A percentile compares a stretch with the other conserved stretches of the same genome.
These are phyloP conservation scores for Phytophthora melonis DNA, from an alignment of 352 stramenopile genomes.

Conservation along the genomic window DNA sequence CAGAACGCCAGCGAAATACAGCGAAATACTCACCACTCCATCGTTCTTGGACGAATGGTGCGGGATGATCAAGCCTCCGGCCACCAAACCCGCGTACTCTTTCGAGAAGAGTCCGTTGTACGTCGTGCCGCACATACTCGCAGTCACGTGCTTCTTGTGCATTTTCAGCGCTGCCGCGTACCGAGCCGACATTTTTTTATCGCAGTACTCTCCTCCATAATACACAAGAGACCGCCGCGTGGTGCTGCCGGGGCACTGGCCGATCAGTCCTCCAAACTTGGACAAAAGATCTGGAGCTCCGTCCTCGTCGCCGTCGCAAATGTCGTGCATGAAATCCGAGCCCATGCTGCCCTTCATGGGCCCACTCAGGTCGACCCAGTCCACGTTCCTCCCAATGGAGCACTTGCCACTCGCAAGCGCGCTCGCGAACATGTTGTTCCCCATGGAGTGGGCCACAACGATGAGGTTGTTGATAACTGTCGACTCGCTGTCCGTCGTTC, in stretches of 20 bases:
- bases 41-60: constrained; percentile 57
- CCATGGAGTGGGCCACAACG: constrained; percentile 55
- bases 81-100: constrained; percentile 36
- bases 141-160: constrained; percentile 5
- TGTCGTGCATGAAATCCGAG: constrained; percentile 42
- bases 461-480: constrained; percentile 53
- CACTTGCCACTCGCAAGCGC: constrained; percentile 47
- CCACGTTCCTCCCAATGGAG: constrained; percentile 30
- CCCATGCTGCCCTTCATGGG: constrained; percentile 2
- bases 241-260: constrained; percentile 40
- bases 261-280: constrained; percentile 31
- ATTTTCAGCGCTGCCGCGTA: not conserved
- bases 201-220: not conserved
- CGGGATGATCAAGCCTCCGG: constrained; percentile 36
- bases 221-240: constrained; percentile 16
- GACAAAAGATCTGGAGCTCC: constrained; percentile 8
- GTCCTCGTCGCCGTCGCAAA: constrained; percentile 34
- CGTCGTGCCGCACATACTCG: constrained; percentile 40
- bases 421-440: constrained; percentile 35
- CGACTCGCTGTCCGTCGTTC: constrained; percentile 8
- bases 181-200: not conserved
- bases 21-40: constrained; percentile 39
- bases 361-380: constrained; percentile 44
- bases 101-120: constrained; percentile 39
- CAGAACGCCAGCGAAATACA: not conserved